These are phyloP conservation scores for Fragilaria radians DNA, from an alignment of 108 stramenopile genomes.

Conservation along the genomic window DNA sequence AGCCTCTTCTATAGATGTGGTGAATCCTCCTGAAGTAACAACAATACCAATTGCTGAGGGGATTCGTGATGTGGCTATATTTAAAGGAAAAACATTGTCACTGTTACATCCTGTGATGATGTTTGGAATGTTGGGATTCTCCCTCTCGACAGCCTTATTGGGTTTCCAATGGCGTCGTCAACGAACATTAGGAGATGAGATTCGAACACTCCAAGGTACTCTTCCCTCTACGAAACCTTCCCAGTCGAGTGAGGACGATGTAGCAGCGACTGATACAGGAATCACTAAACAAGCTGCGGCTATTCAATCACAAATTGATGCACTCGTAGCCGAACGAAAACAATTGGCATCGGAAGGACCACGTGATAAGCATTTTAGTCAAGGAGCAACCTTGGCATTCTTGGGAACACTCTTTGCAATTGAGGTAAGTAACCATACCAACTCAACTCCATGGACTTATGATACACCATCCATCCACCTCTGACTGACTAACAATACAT, in stretches of 20 bases:
- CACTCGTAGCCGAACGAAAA: constrained; percentile 76
- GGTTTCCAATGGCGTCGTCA: constrained; percentile 93
- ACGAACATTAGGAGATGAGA: constrained; percentile 85
- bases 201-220: constrained; percentile 54
- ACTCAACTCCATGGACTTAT: no score
- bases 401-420: constrained; percentile 90
- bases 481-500: no score
- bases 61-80: constrained; percentile 50
- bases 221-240: constrained; percentile 55
- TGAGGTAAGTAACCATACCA: constrained; percentile 67
- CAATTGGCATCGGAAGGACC: constrained; percentile 46
- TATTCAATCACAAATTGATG: constrained; percentile 56
- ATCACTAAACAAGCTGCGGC: no score
- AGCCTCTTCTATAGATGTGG: no score
- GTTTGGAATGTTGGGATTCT: constrained; percentile 53
- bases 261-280: no score
- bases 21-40: no score
- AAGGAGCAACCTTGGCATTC: constrained; percentile 83
- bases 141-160: constrained; percentile 73
- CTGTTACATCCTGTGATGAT: constrained; percentile 89
- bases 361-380: constrained; percentile 87
- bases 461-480: no score
- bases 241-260: no score
- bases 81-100: constrained; percentile 73
- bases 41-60: constrained; percentile 2